Evolutionary conservation across 345 rosid species (phyloP).

Genomic region (Draba incana): DNA sequence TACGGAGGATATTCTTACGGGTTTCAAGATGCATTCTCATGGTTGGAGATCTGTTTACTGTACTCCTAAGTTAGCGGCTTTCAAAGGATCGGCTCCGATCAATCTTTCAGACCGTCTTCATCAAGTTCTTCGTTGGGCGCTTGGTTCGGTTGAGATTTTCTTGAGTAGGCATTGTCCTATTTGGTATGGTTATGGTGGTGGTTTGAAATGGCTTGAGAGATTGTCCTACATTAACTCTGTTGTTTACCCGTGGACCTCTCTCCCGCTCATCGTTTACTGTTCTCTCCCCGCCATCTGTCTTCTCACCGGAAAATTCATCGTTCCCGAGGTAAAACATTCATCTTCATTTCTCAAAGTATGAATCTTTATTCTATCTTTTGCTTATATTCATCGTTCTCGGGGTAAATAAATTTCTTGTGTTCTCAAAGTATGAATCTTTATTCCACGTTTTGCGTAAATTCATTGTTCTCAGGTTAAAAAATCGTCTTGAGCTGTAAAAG

Average conservation of each 20-base stretch:
- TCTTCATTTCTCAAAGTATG: constrained; percentile 14
- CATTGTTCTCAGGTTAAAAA: background rate
- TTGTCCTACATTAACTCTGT: constrained; percentile 95
- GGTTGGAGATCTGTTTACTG: constrained; percentile 99
- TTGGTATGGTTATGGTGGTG: constrained; percentile 99
- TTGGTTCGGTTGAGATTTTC: constrained; percentile 98
- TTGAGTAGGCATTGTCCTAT: constrained; percentile 96
- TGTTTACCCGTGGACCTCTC: constrained; percentile 94
- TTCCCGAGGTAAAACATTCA: constrained; percentile 77
- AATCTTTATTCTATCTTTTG: background rate
- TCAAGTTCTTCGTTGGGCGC: constrained; percentile 99
- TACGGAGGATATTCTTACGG: constrained; percentile 94
- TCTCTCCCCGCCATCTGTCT: constrained; percentile 97
- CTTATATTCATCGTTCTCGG: background rate
- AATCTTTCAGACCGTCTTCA: constrained; percentile 95
- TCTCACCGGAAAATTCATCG: constrained; percentile 92
- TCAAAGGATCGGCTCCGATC: constrained; percentile 96
- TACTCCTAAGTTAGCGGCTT: constrained; percentile 83
- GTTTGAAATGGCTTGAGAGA: constrained; percentile 92
- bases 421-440: background rate
- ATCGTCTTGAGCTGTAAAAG: constrained; percentile 19
- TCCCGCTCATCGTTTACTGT: constrained; percentile 91
- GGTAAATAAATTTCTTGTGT: background rate
- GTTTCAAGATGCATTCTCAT: constrained; percentile 99
- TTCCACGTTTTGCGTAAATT: background rate